Percentiles rank a stretch among this genome's conserved stretches.
Conservation (phyloP, 768 basidiomycete species). For the Tulasnella sp. region DNA sequence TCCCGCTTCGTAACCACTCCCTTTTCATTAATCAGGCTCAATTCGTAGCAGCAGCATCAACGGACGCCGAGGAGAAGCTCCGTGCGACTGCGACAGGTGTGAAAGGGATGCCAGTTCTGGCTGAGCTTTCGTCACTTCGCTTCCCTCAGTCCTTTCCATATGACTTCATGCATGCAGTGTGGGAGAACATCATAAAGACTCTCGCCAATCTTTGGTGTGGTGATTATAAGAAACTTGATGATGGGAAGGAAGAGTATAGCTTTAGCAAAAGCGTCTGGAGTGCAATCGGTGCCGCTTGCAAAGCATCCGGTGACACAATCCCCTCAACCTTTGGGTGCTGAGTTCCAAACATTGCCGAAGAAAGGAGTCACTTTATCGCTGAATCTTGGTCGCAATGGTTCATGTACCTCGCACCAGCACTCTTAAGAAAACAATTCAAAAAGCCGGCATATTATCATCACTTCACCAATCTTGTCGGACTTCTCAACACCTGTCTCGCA, state of each 20-base stretch:
- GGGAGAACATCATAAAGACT: slow-evolving; percentile 33
- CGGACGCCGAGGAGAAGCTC: slow-evolving; percentile 17
- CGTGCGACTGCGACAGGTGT: slow-evolving; percentile 26
- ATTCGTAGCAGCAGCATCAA: slow-evolving; percentile 21
- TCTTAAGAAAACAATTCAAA: slow-evolving; percentile 12
- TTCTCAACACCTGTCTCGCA: not conserved
- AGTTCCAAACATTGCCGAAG: not conserved
- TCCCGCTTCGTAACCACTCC: slow-evolving; percentile 28
- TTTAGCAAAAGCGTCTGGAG: slow-evolving; percentile 29
- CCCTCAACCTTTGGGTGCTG: slow-evolving; percentile 26
- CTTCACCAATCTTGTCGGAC: not conserved
- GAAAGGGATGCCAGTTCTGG: slow-evolving; percentile 27
- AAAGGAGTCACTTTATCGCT: slow-evolving; percentile 14
- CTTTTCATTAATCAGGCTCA: slow-evolving; percentile 22
- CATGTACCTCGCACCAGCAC: slow-evolving; percentile 16
- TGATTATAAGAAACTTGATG: slow-evolving; percentile 30
- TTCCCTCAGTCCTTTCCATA: slow-evolving; percentile 33
- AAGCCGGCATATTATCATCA: slow-evolving; percentile 8
- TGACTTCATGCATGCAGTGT: slow-evolving; percentile 42
- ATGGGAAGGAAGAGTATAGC: slow-evolving; percentile 17
- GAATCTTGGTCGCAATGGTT: slow-evolving; percentile 22
- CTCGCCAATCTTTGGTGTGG: slow-evolving; percentile 34
- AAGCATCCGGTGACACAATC: slow-evolving; percentile 25
- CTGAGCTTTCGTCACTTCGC: slow-evolving; percentile 22
- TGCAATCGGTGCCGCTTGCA: slow-evolving; percentile 29